Evolutionary conservation across 2,329 filamentous ascomycete genomes (phyloP), one percentile per base, ranked within the genome.

Genomic region (Raffaelea deltoideospora): DNA sequence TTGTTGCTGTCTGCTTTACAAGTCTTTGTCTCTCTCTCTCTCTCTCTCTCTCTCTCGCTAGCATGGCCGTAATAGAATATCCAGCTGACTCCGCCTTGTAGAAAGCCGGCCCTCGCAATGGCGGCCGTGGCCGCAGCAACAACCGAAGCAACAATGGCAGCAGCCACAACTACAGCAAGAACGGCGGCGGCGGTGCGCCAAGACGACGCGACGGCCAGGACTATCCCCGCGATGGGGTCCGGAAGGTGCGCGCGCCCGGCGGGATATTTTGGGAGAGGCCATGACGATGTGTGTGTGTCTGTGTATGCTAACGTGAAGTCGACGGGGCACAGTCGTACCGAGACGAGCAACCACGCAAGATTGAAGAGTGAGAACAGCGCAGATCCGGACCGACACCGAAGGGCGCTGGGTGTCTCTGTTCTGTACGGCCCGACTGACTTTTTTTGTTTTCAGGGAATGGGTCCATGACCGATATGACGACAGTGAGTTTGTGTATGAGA

Each of bases 381-480:
- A 13, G n/a, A n/a, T n/a, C n/a, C 23, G 23, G 23, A 13, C 23
- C 13, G 23, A 26, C 8, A 26, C 8, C 23, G 23, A 13, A 13
- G 34, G 14, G n/a, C 7, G 11, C 18, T 17, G 10, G 14, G n/a
- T 30, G 10, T 7, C 9, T 33, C n/a, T n/a, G n/a, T n/a, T n/a
- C n/a, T n/a, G n/a, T n/a, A n/a, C n/a, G n/a, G n/a, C n/a, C n/a
- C n/a, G n/a, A 33, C 28, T 29, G 23, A 23, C 34, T 29, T 9
- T 34, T 31, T 26, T 24, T 31, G 15, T 35, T 18, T 35, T 17
- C 44, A 84, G 84, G 53, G 86, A 93, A 65, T 95, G 87, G 87
- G 84, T 94, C 48, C 87, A 95, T 56, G 84, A 93, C 61, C 82
- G 77, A 54, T 93, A 76, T 55, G 82, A 90, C 56, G 82, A 84